These are phyloP conservation scores for Colletotrichum cordylinicola DNA, from an alignment of 2,329 filamentous ascomycete genomes.

Conservation along the genomic window DNA sequence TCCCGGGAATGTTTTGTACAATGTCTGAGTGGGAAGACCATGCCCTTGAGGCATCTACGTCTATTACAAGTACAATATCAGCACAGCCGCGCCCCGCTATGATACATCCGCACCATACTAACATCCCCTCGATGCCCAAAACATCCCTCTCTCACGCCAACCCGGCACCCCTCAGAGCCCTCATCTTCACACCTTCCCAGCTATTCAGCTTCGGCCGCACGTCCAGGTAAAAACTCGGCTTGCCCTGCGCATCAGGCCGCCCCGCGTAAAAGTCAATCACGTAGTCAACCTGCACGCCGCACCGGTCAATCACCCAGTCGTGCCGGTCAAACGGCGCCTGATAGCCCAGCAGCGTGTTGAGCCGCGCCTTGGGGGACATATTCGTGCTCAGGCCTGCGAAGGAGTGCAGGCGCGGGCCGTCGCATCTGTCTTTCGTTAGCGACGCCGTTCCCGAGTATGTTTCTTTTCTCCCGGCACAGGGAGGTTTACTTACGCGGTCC, in stretches of 20 bases:
- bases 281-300: slow-evolving; percentile 86
- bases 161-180: slow-evolving; percentile 56
- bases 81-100: not conserved
- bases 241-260: slow-evolving; percentile 43
- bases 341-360: slow-evolving; percentile 89
- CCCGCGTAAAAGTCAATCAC: slow-evolving; percentile 98
- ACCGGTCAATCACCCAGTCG: slow-evolving; percentile 96
- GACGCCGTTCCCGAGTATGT: too few species aligned
- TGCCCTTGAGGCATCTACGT: not conserved
- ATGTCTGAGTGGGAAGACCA: not conserved
- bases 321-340: slow-evolving; percentile 92
- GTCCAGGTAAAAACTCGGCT: slow-evolving; percentile 70
- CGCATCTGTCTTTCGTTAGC: slow-evolving; percentile 45
- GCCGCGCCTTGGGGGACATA: slow-evolving; percentile 81
- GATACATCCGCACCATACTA: not conserved
- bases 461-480: not conserved
- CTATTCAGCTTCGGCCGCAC: slow-evolving; percentile 73
- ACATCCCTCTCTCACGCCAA: slow-evolving; percentile 40
- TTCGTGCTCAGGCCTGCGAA: slow-evolving; percentile 76
- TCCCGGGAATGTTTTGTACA: not conserved
- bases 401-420: slow-evolving; percentile 81
- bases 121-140: rapidly evolving
- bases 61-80: not conserved
- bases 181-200: slow-evolving; percentile 73
- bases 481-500: slow-evolving; percentile 54